Evolutionary conservation across 805 yeast species (phyloP).

Genomic region (Lipomyces spencermartinsiae): DNA sequence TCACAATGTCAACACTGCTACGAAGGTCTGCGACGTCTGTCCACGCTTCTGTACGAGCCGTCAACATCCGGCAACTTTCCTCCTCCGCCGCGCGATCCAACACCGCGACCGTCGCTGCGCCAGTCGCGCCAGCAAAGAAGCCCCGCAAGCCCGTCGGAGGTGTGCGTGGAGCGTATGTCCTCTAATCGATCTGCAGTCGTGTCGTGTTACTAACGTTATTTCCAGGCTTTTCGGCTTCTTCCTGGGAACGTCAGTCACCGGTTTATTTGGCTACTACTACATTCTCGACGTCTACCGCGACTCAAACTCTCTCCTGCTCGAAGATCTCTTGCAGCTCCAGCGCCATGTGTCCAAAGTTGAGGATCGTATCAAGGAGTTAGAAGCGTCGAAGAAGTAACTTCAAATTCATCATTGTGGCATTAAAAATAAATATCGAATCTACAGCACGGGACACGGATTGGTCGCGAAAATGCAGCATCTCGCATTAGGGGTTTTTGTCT

Average conservation of each 20-base stretch:
- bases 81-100: constrained; percentile 9
- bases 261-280: constrained; percentile 77
- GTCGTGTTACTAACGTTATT: not conserved
- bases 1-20: not conserved
- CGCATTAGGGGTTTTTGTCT: not conserved
- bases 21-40: not conserved
- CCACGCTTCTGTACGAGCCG: not conserved
- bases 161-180: constrained; percentile 51
- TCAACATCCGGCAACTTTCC: not conserved
- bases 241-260: constrained; percentile 75
- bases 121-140: constrained; percentile 19
- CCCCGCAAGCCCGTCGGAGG: constrained; percentile 48
- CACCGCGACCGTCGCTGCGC: constrained; percentile 19
- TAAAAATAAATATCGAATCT: constrained; percentile 5
- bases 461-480: not conserved
- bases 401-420: constrained; percentile 7
- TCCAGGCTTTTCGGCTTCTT: constrained; percentile 72
- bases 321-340: constrained; percentile 75
- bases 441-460: not conserved
- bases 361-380: constrained; percentile 69
- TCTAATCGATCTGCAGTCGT: not conserved
- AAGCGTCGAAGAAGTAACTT: constrained; percentile 43
- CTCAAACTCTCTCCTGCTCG: constrained; percentile 72
- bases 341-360: constrained; percentile 71
- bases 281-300: constrained; percentile 77